Evolutionary conservation across 2,329 filamentous ascomycete genomes (phyloP).

Genomic region (Xylariaceae sp.): DNA sequence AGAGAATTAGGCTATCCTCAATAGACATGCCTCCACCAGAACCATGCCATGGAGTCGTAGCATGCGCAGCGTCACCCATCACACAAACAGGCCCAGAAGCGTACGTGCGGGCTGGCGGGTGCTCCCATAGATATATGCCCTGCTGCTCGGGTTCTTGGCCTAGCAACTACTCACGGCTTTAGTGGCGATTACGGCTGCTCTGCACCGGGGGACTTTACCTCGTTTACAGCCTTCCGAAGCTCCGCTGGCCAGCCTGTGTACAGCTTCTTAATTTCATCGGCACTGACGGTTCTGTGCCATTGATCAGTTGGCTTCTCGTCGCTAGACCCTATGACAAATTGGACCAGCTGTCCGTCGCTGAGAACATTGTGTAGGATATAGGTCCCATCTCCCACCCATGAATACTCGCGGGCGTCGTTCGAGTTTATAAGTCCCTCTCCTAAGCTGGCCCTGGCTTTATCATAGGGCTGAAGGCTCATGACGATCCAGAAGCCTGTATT

Average conservation of each 20-base stretch:
- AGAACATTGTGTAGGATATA: slow-evolving; percentile 29
- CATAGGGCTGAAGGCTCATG: slow-evolving; percentile 32
- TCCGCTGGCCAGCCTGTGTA: slow-evolving; percentile 30
- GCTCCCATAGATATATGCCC: slow-evolving; percentile 35
- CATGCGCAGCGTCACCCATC: slow-evolving; percentile 30
- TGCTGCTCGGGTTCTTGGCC: slow-evolving; percentile 30
- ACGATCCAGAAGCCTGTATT: slow-evolving; percentile 32
- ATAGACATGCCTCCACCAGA: slow-evolving; percentile 33
- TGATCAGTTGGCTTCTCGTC: slow-evolving; percentile 25
- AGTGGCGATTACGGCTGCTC: neutral
- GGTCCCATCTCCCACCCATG: slow-evolving; percentile 27
- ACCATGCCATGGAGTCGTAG: slow-evolving; percentile 31
- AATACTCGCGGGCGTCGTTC: slow-evolving; percentile 33
- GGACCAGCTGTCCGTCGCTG: slow-evolving; percentile 28
- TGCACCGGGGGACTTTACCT: slow-evolving; percentile 21
- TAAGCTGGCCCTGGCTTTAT: slow-evolving; percentile 26
- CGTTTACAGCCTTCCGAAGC: slow-evolving; percentile 29
- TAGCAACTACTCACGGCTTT: slow-evolving; percentile 23
- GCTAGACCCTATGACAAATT: slow-evolving; percentile 27
- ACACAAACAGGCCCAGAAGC: slow-evolving; percentile 30
- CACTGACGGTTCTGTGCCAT: slow-evolving; percentile 28
- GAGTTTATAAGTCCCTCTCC: slow-evolving; percentile 24
- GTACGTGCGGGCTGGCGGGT: slow-evolving; percentile 28
- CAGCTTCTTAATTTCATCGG: slow-evolving; percentile 29
- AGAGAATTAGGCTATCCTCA: slow-evolving; percentile 33